phyloP scores from a whole-genome alignment of 129 eudicot species.

The Chrysanthemum lavandulifolium region DNA sequence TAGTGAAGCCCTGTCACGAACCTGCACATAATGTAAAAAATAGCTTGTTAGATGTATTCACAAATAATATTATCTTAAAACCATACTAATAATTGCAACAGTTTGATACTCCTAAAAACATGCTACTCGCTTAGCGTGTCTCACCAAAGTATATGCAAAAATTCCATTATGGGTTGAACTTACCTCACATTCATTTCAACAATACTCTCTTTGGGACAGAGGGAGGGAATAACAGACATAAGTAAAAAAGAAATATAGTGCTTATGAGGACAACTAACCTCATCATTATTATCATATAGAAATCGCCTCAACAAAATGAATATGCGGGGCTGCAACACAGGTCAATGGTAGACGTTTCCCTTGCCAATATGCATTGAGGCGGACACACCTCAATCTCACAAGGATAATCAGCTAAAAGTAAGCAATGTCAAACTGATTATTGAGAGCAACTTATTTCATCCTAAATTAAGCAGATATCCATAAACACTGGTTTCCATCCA shows the following conservation, averaged over 20 bases:
- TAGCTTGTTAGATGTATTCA: neutral
- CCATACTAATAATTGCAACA: neutral
- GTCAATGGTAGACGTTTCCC: no score
- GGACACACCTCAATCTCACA: no score
- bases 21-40: constrained; percentile 42
- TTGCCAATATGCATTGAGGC: no score
- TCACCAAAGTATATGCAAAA: no score
- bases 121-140: no score
- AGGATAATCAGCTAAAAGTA: no score
- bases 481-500: no score
- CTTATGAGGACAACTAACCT: constrained; percentile 54
- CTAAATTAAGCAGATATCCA: no score
- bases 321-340: constrained; percentile 81
- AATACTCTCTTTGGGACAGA: neutral
- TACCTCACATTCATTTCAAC: no score
- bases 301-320: constrained; percentile 86
- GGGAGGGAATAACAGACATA: neutral
- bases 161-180: neutral
- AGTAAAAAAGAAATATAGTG: neutral
- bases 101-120: no score
- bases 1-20: constrained; percentile 96
- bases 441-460: no score
- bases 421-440: no score
- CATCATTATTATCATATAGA: constrained; percentile 88
- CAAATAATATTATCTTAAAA: neutral